phyloP scores from a whole-genome alignment of 805 yeast genomes.

The Kluyveromyces starmeri region DNA sequence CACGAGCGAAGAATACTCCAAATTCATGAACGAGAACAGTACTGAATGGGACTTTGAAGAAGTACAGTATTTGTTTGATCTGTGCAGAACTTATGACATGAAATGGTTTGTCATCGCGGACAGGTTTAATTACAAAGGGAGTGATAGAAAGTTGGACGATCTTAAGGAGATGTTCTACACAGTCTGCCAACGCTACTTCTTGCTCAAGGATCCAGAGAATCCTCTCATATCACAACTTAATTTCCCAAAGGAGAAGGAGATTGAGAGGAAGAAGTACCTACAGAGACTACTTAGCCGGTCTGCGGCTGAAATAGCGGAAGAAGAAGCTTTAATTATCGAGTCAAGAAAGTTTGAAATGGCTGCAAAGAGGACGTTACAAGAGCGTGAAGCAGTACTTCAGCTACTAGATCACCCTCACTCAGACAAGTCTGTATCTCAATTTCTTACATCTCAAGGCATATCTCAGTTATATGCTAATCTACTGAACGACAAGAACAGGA shows the following conservation, averaged over 20 bases:
- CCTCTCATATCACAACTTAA: slow-evolving; percentile 54
- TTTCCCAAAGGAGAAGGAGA: slow-evolving; percentile 63
- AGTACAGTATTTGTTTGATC: slow-evolving; percentile 66
- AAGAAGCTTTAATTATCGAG: slow-evolving; percentile 86
- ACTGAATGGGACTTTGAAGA: slow-evolving; percentile 64
- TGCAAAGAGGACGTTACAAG: slow-evolving; percentile 79
- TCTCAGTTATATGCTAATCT: slow-evolving; percentile 76
- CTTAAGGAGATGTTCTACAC: slow-evolving; percentile 73
- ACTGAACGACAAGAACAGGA: slow-evolving; percentile 56
- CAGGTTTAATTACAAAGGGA: slow-evolving; percentile 34
- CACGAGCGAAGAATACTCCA: slow-evolving; percentile 49
- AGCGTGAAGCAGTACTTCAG: slow-evolving; percentile 69
- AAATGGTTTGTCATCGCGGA: slow-evolving; percentile 63
- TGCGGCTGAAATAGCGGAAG: slow-evolving; percentile 97
- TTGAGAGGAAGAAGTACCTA: slow-evolving; percentile 72
- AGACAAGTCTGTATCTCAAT: slow-evolving; percentile 66
- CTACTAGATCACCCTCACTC: slow-evolving; percentile 82
- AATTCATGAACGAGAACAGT: slow-evolving; percentile 36
- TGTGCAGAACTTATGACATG: slow-evolving; percentile 45
- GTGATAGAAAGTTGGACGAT: slow-evolving; percentile 57
- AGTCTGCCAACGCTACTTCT: slow-evolving; percentile 49
- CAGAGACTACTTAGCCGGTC: slow-evolving; percentile 69
- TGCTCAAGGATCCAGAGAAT: slow-evolving; percentile 36
- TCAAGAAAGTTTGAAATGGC: slow-evolving; percentile 87
- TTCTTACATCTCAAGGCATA: slow-evolving; percentile 78